These are phyloP conservation scores for Collybia nuda DNA, from an alignment of 768 basidiomycete genomes.

Conservation along the genomic window DNA sequence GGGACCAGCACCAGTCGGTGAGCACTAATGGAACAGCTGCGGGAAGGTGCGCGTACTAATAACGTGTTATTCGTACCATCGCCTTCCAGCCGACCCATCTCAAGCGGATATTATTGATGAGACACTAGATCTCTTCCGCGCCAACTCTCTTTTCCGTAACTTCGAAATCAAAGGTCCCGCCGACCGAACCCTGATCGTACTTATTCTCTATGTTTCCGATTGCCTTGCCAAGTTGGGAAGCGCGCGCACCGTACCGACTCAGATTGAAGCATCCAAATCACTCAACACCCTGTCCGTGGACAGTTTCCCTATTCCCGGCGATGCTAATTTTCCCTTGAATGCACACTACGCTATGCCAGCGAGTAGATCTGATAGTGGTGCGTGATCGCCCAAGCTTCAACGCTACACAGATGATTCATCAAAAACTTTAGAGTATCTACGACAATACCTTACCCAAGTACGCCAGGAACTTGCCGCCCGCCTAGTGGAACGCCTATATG, in stretches of 20 bases:
- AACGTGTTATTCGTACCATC: conserved; percentile 3
- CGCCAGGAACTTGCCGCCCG: conserved; percentile 90
- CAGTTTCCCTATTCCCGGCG: conserved; percentile 91
- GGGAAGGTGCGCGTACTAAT: conserved; percentile 10
- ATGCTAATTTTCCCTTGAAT: conserved; percentile 92
- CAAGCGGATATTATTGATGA: conserved; percentile 93
- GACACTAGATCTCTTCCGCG: conserved; percentile 93
- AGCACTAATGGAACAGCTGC: conserved; percentile 16
- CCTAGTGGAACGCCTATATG: conserved; percentile 86
- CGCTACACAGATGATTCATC: conserved; percentile 7
- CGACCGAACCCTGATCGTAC: conserved; percentile 92
- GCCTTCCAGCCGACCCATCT: conserved; percentile 65
- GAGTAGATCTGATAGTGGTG: conserved; percentile 80
- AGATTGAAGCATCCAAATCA: conserved; percentile 84
- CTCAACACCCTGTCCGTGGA: conserved; percentile 94
- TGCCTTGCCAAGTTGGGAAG: conserved; percentile 89
- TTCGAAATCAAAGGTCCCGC: conserved; percentile 99
- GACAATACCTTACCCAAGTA: conserved; percentile 89
- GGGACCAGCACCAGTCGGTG: conserved; percentile 86
- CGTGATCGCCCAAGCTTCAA: conserved; percentile 7
- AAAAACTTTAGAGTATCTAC: conserved; percentile 67
- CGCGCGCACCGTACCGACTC: conserved; percentile 63
- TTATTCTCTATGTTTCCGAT: conserved; percentile 97
- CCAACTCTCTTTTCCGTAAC: conserved; percentile 98
- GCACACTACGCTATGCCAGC: conserved; percentile 84